These are phyloP conservation scores for Fusarium clavum DNA, from an alignment of 2,329 filamentous ascomycete genomes.

Conservation along the genomic window DNA sequence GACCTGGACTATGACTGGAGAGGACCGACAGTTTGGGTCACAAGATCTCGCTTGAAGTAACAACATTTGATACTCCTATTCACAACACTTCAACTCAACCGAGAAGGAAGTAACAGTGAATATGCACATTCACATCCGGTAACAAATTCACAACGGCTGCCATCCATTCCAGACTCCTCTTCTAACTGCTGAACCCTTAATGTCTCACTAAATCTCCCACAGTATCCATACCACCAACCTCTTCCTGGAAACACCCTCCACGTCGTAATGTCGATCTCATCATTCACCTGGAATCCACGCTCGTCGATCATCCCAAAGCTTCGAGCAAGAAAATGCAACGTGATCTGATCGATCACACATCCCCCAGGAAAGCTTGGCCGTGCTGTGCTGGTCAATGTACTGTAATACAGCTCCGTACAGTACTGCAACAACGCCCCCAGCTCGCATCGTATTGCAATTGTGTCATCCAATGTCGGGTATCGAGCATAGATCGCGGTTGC, in stretches of 20 bases:
- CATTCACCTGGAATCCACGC: constrained; percentile 21
- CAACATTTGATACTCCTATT: not conserved
- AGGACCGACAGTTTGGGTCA: constrained; percentile 21
- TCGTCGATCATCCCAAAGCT: constrained; percentile 23
- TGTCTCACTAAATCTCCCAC: constrained; percentile 19
- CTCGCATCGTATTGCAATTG: constrained; percentile 7
- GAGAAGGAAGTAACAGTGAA: not conserved
- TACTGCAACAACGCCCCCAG: constrained; percentile 25
- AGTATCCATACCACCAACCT: constrained; percentile 6
- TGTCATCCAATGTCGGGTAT: constrained; percentile 7
- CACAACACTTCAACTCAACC: constrained; percentile 1
- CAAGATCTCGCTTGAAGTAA: constrained; percentile 10
- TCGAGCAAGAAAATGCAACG: constrained; percentile 28
- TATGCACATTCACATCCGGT: not conserved
- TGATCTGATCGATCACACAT: constrained; percentile 41
- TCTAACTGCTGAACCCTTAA: constrained; percentile 8
- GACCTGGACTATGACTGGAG: constrained; percentile 10
- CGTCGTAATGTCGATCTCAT: constrained; percentile 28
- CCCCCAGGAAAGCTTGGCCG: constrained; percentile 35
- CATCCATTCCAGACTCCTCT: not conserved
- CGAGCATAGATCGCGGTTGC: constrained; percentile 8
- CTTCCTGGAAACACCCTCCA: constrained; percentile 1
- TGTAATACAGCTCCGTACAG: not conserved
- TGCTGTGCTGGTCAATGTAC: constrained; percentile 4
- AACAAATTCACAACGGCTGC: not conserved